Evolutionary conservation across 768 basidiomycete species (phyloP), one percentile per base, ranked within the genome.

Genomic region (Hericium rajendrae): DNA sequence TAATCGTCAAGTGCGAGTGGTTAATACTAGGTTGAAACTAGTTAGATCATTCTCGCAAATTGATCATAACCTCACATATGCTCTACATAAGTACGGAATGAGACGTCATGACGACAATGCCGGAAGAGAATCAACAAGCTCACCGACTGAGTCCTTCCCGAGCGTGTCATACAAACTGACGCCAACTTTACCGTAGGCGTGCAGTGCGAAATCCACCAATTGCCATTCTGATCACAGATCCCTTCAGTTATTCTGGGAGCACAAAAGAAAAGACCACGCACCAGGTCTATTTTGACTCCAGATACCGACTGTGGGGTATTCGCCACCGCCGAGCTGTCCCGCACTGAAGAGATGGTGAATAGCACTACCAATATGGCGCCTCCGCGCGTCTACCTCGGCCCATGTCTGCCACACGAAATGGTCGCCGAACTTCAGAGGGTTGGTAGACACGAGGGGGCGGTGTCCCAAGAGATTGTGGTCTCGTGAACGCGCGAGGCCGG

Each of bases 131-230:
- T 32, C 6, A 32, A 32, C 32, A 32, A 59, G 58, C 87, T 69
- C 64, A 90, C 91, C 91, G 58, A 94, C 91, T 52, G 91, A 86
- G 66, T 93, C 88, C 61, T 84, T 84, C 12, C 97, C 97, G 48
- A 98, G 75, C 0, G 94, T 97, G 67, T 98, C 94, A 71, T 99
- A 99, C 60, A 99, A 74, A 66, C 86, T 86, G 60, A 97, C 92
- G 6, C 85, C 81, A 38, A 95, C 86, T 68, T 90, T 85, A 20
- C 79, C 77, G 69, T 95, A 97, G 9, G 83, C 86, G 54, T 88
- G 83, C 57, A 84, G 74, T 13, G 91, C 87, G 55, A 93, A 74
- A 65, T 95, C 93, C 49, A 94, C 75, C 32, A 95, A 72, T 71
- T 97, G 94, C 95, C 97, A 99, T 72, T 97, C 97, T 89, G 69